Base-by-base conservation (phyloP, 305 asterid species). In the Fraxinus floribunda region DNA sequence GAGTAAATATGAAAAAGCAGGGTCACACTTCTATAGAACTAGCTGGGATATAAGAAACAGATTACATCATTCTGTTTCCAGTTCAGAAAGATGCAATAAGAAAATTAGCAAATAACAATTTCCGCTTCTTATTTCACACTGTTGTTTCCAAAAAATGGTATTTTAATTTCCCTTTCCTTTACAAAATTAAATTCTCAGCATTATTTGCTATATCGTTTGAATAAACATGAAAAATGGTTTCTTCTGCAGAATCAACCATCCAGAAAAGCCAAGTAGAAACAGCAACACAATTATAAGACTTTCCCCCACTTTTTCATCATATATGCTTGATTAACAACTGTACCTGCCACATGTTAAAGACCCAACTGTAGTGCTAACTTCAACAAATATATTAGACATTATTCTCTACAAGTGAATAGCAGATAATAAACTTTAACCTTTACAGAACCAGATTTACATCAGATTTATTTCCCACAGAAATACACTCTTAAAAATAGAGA, bases 381-480 rank as follows among this genome's bases (percentile, higher is more conserved):
- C 78, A 55, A 41, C 44, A 55, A 36, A 75, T 18, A 22, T 70
- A 81, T 35, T 70, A 35, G 74, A 72, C n/a, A 66, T 39, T 60
- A 66, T 35, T 38, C 74, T 8, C 80, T 38, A 55, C 73, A 87
- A 26, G 38, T 11, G 30, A 49, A 82, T 22, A 29, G 80, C 77
- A 72, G 57, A 24, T 36, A 70, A 22, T 30, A 66, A 75, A 57
- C 39, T 29, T 68, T 22, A 36, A 83, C 26, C 18, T 44, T 44
- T 44, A 44, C 55, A 44, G n/a, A 44, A 10, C 55, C 55, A 44
- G 10, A 44, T 44, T 79, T 41, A 2, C 34, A 75, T 32, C 18
- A 70, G 11, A 4, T 60, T 39, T 11, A 68, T 29, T 57, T 24
- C 55, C 36, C 75, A 73, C 24, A 70, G 39, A 80, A 29, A 83